Evolutionary conservation across 352 stramenopile species (phyloP).

Genomic region (Globisporangium yorkense): DNA sequence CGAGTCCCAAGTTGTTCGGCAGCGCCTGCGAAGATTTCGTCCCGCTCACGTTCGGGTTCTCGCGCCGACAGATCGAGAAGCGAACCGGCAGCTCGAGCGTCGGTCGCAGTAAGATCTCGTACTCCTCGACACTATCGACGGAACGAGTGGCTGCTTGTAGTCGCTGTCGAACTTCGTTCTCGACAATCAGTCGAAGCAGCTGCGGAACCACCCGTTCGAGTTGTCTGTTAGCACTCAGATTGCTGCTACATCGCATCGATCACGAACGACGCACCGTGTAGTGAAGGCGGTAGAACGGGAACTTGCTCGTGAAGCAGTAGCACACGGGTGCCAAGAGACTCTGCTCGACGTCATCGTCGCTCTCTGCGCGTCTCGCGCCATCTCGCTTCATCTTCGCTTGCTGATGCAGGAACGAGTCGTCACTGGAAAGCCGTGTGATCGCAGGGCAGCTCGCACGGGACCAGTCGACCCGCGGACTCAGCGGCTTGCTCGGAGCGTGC

Average conservation of each 20-base stretch:
- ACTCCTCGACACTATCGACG: conserved; percentile 25
- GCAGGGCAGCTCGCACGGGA: conserved; percentile 25
- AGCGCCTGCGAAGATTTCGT: not conserved
- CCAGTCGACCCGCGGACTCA: conserved; percentile 22
- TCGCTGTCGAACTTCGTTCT: conserved; percentile 49
- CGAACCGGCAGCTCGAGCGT: conserved; percentile 40
- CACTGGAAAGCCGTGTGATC: conserved; percentile 2
- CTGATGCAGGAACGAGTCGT: conserved; percentile 12
- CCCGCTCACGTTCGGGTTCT: conserved; percentile 22
- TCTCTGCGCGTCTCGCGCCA: not conserved
- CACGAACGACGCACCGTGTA: conserved; percentile 40
- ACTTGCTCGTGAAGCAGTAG: conserved; percentile 86
- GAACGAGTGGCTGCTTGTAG: conserved; percentile 1
- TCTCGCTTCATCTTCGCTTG: conserved; percentile 4
- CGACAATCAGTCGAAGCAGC: conserved; percentile 62
- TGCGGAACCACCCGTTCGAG: conserved; percentile 12
- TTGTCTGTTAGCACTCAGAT: not conserved
- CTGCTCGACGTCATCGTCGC: not conserved
- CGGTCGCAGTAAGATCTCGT: conserved; percentile 53
- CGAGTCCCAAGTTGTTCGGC: conserved; percentile 12
- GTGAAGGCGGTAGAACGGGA: conserved; percentile 83
- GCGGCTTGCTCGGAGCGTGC: conserved; percentile 7
- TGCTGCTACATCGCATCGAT: not conserved
- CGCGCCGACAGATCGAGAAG: conserved; percentile 52
- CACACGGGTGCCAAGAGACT: conserved; percentile 48